Conservation (phyloP, 768 basidiomycete species). For the Hirschioporus abietinus region DNA sequence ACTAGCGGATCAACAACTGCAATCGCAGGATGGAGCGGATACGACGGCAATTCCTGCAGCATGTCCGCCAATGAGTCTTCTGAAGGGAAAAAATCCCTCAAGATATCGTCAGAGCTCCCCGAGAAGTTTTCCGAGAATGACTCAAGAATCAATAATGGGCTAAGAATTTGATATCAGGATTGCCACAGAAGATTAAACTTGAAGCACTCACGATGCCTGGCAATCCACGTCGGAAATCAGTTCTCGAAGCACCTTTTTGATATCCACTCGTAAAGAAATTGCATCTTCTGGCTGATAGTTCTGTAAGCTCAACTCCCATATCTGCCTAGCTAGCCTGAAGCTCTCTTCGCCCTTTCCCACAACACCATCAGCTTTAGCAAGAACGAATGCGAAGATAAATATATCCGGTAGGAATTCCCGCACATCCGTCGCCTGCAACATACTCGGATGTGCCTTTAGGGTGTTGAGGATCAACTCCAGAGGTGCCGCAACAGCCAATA, state of each 20-base stretch:
- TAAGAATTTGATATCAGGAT: background rate
- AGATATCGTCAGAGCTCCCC: conserved; percentile 36
- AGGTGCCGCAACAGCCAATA: conserved; percentile 18
- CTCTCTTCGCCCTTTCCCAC: conserved; percentile 10
- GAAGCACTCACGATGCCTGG: background rate
- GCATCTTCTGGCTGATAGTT: background rate
- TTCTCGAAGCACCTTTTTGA: conserved; percentile 38
- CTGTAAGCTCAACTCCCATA: background rate
- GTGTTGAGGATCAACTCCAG: conserved; percentile 31
- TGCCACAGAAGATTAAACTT: background rate
- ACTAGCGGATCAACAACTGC: conserved; percentile 57
- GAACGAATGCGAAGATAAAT: conserved; percentile 44
- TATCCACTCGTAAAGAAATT: conserved; percentile 21
- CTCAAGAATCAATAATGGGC: background rate
- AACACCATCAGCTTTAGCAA: conserved; percentile 30
- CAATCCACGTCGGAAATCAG: conserved; percentile 32
- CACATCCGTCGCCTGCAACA: conserved; percentile 7
- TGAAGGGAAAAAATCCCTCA: conserved; percentile 50
- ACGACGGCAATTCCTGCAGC: conserved; percentile 39
- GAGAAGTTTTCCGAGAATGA: conserved; percentile 17
- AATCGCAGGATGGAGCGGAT: conserved; percentile 47
- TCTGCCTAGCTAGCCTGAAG: background rate
- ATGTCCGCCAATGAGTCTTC: conserved; percentile 39
- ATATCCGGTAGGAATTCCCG: conserved; percentile 31
- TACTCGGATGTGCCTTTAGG: conserved; percentile 13